These are phyloP conservation scores for Ilyonectria sp. DNA, from an alignment of 2,329 filamentous ascomycete species.

Conservation along the genomic window DNA sequence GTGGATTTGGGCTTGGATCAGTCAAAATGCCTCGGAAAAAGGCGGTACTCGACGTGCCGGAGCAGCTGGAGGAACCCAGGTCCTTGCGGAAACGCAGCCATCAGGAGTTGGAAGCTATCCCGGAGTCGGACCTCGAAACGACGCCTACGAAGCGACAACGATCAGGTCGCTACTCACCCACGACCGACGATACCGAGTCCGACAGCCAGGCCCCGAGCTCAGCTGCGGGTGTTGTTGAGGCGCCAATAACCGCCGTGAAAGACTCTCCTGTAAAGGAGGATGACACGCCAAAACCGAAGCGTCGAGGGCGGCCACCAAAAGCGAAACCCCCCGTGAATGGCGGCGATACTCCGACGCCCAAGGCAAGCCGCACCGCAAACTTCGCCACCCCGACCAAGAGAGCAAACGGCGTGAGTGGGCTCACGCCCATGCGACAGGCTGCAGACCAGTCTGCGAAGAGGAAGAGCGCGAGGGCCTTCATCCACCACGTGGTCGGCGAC, in stretches of 20 bases:
- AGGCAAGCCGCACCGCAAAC: constrained; percentile 50
- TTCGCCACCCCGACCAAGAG: constrained; percentile 59
- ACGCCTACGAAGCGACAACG: constrained; percentile 54
- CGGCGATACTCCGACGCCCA: constrained; percentile 55
- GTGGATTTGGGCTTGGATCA: background rate
- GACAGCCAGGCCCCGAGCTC: constrained; percentile 45
- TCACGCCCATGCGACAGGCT: constrained; percentile 77
- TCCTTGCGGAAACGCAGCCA: constrained; percentile 45
- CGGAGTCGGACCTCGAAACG: constrained; percentile 46
- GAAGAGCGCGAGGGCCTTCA: constrained; percentile 85
- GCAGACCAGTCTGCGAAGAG: constrained; percentile 88
- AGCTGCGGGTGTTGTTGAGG: constrained; percentile 1
- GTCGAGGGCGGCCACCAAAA: constrained; percentile 55
- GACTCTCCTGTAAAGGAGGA: constrained; percentile 38
- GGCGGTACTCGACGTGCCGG: constrained; percentile 32
- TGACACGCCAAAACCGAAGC: constrained; percentile 51
- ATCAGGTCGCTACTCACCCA: constrained; percentile 33
- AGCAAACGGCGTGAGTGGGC: constrained; percentile 50
- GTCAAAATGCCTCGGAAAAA: constrained; percentile 42
- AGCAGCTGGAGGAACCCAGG: constrained; percentile 31
- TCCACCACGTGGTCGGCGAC: constrained; percentile 78
- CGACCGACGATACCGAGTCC: constrained; percentile 22
- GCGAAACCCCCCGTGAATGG: constrained; percentile 43
- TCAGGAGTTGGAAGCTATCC: constrained; percentile 48
- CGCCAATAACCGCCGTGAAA: constrained; percentile 24